Evolutionary conservation across 371 early-diverging fungal species (phyloP).

Genomic region (Mortierella sp.): DNA sequence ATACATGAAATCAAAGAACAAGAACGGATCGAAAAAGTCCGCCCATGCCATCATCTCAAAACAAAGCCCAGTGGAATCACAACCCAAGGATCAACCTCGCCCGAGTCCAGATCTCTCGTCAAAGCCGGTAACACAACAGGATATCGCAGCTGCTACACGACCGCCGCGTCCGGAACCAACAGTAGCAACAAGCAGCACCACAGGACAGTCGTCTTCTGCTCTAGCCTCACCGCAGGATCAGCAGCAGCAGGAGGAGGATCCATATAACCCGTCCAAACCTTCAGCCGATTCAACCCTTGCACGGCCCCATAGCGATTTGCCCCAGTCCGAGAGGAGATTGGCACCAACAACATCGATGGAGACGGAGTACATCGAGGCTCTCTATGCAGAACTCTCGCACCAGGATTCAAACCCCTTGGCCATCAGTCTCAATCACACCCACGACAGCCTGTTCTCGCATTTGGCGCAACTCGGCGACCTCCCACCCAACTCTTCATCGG

Average conservation of each 20-base stretch:
- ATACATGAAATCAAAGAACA: constrained; percentile 45
- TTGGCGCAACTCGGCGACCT: background rate
- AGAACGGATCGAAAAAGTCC: constrained; percentile 30
- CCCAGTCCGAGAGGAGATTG: constrained; percentile 1
- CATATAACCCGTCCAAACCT: background rate
- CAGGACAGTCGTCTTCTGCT: background rate
- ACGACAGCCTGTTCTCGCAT: background rate
- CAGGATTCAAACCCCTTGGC: background rate
- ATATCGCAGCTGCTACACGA: background rate
- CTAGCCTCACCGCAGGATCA: background rate
- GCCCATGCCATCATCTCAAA: constrained; percentile 14
- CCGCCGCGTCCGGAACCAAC: constrained; percentile 6
- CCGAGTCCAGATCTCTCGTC: background rate
- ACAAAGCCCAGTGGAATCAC: background rate
- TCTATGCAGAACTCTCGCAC: constrained; percentile 26
- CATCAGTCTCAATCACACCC: background rate
- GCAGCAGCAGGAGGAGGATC: background rate
- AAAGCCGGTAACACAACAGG: background rate
- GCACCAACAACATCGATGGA: constrained; percentile 46
- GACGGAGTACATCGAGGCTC: constrained; percentile 49
- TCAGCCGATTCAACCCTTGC: background rate
- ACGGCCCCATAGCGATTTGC: background rate
- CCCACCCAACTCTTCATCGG: constrained; percentile 22
- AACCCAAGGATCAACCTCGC: background rate
- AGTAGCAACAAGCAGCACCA: background rate